A percentile compares a stretch with the other conserved stretches of the same genome.
phyloP scores from a whole-genome alignment of 164 flowering plant genomes.

The Liquidambar formosana region DNA sequence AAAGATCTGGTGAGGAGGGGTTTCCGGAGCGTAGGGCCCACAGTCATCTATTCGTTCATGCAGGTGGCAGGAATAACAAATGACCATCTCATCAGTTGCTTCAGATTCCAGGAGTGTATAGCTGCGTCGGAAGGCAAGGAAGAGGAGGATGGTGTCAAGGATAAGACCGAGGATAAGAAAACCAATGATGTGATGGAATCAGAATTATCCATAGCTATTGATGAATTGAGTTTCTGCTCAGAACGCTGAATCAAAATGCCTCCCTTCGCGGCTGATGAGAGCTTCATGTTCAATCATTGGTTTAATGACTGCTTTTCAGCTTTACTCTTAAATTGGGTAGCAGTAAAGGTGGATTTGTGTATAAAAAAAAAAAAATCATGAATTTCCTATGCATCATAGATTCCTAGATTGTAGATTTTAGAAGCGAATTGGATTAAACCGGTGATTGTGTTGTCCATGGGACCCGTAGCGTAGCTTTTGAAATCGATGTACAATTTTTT shows the following conservation, averaged over 20 bases:
- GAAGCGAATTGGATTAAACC: slow-evolving; percentile 7
- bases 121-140: slow-evolving; percentile 27
- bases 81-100: slow-evolving; percentile 49
- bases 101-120: slow-evolving; percentile 44
- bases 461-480: slow-evolving; percentile 6
- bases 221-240: slow-evolving; percentile 32
- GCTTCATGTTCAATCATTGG: slow-evolving; percentile 18
- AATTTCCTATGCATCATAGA: slow-evolving; percentile 15
- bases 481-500: slow-evolving; percentile 20
- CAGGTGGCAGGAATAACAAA: slow-evolving; percentile 49
- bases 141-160: slow-evolving; percentile 19
- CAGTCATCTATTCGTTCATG: slow-evolving; percentile 50
- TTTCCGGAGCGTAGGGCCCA: slow-evolving; percentile 47
- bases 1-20: slow-evolving; percentile 48
- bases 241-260: slow-evolving; percentile 17
- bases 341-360: slow-evolving; percentile 17
- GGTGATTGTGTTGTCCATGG: slow-evolving; percentile 18
- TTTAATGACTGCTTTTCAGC: slow-evolving; percentile 2
- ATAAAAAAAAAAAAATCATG: slow-evolving; percentile 17
- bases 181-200: slow-evolving; percentile 16
- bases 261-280: not conserved
- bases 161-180: slow-evolving; percentile 16
- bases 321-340: slow-evolving; percentile 2
- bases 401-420: slow-evolving; percentile 24
- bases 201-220: slow-evolving; percentile 29